Evolutionary conservation across 1,284 basidiomycete genomes (phyloP), one percentile per base, ranked within the genome.

Genomic region (Hemileia vastatrix): DNA sequence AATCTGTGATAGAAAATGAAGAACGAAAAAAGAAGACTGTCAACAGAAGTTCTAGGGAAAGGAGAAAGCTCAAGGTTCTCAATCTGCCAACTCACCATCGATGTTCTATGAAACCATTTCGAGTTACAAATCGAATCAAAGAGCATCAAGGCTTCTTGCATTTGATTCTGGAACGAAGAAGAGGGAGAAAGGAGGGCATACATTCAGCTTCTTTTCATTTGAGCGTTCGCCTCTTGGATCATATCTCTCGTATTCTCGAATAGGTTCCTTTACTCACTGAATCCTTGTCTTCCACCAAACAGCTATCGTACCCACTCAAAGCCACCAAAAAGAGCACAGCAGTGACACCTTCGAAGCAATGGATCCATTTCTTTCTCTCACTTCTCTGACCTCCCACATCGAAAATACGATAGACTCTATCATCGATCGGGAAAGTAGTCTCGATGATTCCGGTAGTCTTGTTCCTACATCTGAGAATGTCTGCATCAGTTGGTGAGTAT

Each of bases 51-150:
- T n/a, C 43, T 45, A 21, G 19, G 47, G 5, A 15, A 15, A 40
- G 51, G 56, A 63, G 59, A 23, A 31, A 33, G 51, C 54, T 19
- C 19, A 23, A 45, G 19, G 3, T 13, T 48, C 44, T 19, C 40
- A 40, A n/a, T 21, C n/a, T 57, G 67, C 43, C 9, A 6, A 77
- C 84, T 55, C 67, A 89, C 88, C 68, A 94, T 90, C 4, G 89
- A 90, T 0, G 90, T 91, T 67, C 86, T 83, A 74, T 86, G 84
- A 78, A 95, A 94, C 90, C 91, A 90, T 70, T 89, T 82, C 49
- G 88, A 91, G 77, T 96, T 95, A 80, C 89, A 92, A 78, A 95
- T 93, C 51, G 89, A 91, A 72, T 93, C 90, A 84, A 90, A 95
- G 51, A 94, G 89, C 51, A 89, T 89, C 82, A 95, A 86, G 0